These are phyloP conservation scores for Amanita polypyramis DNA, from an alignment of 768 basidiomycete genomes.

Conservation along the genomic window DNA sequence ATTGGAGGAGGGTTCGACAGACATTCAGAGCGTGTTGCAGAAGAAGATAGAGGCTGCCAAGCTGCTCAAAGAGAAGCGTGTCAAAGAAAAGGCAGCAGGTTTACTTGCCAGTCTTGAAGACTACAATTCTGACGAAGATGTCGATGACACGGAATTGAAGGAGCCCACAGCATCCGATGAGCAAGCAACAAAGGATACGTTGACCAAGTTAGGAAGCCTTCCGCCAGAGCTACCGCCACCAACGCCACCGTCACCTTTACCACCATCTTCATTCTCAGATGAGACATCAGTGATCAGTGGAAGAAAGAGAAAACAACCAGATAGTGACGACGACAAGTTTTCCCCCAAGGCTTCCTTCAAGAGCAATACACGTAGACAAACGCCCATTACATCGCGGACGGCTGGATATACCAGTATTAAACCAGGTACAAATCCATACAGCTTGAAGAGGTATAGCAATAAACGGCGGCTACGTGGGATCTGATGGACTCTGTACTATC, in stretches of 20 bases:
- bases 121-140: constrained; percentile 8
- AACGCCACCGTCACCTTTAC: background rate
- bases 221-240: background rate
- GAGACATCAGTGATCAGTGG: background rate
- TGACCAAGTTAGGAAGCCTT: background rate
- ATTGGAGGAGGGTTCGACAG: constrained; percentile 14
- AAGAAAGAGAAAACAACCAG: constrained; percentile 13
- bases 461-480: constrained; percentile 6
- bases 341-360: background rate
- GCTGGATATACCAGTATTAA: background rate
- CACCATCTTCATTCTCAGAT: background rate
- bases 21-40: constrained; percentile 43
- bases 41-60: constrained; percentile 37
- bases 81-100: constrained; percentile 6
- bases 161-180: background rate
- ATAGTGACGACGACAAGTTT: constrained; percentile 16
- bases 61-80: constrained; percentile 19
- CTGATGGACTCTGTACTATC: constrained; percentile 5
- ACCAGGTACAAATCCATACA: constrained; percentile 7
- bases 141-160: background rate
- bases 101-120: constrained; percentile 12
- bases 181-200: background rate
- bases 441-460: constrained; percentile 4
- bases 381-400: background rate
- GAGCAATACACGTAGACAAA: background rate